Conservation (phyloP, 164 flowering plant genomes). For the Vitis labrusca region DNA sequence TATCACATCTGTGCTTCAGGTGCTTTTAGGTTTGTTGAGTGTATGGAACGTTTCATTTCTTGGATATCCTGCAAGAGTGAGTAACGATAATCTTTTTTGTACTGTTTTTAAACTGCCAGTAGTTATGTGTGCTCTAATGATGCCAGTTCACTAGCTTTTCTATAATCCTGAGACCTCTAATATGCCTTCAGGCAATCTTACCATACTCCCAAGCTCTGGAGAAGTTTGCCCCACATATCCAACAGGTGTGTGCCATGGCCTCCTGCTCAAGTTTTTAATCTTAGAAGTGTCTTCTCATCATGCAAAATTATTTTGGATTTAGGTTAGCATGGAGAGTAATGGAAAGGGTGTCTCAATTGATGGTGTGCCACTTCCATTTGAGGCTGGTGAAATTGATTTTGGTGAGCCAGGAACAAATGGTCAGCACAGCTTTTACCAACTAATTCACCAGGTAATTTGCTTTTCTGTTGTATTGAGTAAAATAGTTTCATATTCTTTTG, state of each 20-base stretch:
- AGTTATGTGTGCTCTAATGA: neutral
- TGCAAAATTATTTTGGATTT: slow-evolving; percentile 2
- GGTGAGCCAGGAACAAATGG: slow-evolving; percentile 99
- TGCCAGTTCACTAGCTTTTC: neutral
- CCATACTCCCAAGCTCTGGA: slow-evolving; percentile 95
- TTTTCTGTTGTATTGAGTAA: neutral
- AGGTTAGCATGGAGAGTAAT: slow-evolving; percentile 99
- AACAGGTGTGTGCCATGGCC: slow-evolving; percentile 50
- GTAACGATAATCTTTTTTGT: slow-evolving; percentile 19
- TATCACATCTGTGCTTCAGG: slow-evolving; percentile 47
- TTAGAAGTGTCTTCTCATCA: neutral
- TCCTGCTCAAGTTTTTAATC: neutral
- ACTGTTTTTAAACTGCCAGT: slow-evolving; percentile 3
- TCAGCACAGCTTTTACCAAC: slow-evolving; percentile 98
- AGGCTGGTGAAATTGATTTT: slow-evolving; percentile 97
- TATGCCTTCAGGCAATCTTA: slow-evolving; percentile 75
- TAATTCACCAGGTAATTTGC: slow-evolving; percentile 88
- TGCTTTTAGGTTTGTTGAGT: slow-evolving; percentile 87
- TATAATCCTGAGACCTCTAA: neutral
- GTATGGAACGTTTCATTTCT: slow-evolving; percentile 95
- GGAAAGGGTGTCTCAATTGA: slow-evolving; percentile 98
- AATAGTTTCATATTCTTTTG: too few species aligned
- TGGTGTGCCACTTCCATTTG: slow-evolving; percentile 86
- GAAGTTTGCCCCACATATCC: slow-evolving; percentile 96
- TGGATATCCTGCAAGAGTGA: slow-evolving; percentile 94